Percentiles rank a stretch among this genome's conserved stretches.
Conservation (phyloP, 495 filamentous ascomycete genomes). For the Tuber calosporum region DNA sequence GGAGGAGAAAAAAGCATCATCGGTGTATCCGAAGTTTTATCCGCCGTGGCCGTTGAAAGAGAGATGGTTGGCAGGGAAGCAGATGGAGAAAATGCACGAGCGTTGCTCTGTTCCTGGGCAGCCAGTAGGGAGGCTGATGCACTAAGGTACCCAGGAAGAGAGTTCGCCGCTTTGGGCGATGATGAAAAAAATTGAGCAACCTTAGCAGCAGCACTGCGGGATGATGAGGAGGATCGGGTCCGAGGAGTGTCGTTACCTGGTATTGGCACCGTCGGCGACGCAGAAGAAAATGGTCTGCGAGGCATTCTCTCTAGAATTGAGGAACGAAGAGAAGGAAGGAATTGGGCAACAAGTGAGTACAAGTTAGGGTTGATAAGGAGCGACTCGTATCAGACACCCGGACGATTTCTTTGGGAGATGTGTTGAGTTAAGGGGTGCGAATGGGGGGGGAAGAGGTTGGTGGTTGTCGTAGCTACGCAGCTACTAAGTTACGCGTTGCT, state of each 20-base stretch:
- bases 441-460: background rate
- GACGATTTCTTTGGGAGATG: background rate
- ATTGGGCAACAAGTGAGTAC: background rate
- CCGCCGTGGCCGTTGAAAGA: slow-evolving; percentile 77
- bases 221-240: slow-evolving; percentile 48
- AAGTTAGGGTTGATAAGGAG: background rate
- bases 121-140: slow-evolving; percentile 56
- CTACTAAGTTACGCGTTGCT: slow-evolving; percentile 19
- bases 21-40: slow-evolving; percentile 49
- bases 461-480: slow-evolving; percentile 3
- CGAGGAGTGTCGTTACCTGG: slow-evolving; percentile 43
- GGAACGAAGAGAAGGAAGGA: slow-evolving; percentile 14
- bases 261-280: slow-evolving; percentile 42
- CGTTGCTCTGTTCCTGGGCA: slow-evolving; percentile 53
- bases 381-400: background rate
- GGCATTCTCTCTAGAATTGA: slow-evolving; percentile 34
- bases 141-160: slow-evolving; percentile 47
- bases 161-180: slow-evolving; percentile 60
- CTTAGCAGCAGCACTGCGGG: slow-evolving; percentile 48
- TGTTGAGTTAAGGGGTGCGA: slow-evolving; percentile 9
- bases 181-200: slow-evolving; percentile 60
- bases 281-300: slow-evolving; percentile 36
- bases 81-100: slow-evolving; percentile 54
- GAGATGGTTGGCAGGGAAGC: slow-evolving; percentile 86
- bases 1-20: slow-evolving; percentile 74